phyloP scores from a whole-genome alignment of 345 rosid species.

The Eucalyptus cloeziana region DNA sequence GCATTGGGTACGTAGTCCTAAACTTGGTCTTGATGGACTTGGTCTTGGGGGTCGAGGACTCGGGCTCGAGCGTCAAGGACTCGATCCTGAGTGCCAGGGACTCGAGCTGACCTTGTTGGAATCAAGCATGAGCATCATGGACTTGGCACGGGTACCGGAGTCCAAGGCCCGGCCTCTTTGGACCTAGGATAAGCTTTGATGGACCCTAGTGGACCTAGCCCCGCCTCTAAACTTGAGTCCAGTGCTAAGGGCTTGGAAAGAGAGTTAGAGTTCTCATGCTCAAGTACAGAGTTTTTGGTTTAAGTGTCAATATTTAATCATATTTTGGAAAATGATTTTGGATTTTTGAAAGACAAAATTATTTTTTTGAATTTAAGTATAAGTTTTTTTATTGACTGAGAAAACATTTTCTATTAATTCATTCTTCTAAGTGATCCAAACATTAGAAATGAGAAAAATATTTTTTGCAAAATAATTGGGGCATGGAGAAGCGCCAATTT shows the following conservation, averaged over 20 bases:
- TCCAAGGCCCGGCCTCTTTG: neutral
- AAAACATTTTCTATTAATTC: too few relatives aligned
- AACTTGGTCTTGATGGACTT: neutral
- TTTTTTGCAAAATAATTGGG: neutral
- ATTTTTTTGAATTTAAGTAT: neutral
- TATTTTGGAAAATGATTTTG: too few relatives aligned
- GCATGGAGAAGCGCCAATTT: neutral
- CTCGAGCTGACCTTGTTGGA: neutral
- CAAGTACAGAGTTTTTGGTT: neutral
- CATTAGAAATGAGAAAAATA: neutral
- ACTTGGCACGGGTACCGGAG: accelerated
- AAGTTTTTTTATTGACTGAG: neutral
- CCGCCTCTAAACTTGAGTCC: too few relatives aligned
- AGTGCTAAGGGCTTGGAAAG: neutral
- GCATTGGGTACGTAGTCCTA: too few relatives aligned
- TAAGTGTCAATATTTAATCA: neutral
- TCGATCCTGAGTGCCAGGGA: accelerated
- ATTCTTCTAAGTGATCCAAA: neutral
- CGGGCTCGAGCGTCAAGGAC: neutral
- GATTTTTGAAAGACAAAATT: too few relatives aligned
- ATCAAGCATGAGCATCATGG: neutral
- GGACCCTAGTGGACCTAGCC: neutral
- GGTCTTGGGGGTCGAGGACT: neutral
- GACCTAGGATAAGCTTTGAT: neutral
- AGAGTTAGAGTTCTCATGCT: neutral